phyloP scores from a whole-genome alignment of 2,329 filamentous ascomycete genomes.

The Endothia cerciana region DNA sequence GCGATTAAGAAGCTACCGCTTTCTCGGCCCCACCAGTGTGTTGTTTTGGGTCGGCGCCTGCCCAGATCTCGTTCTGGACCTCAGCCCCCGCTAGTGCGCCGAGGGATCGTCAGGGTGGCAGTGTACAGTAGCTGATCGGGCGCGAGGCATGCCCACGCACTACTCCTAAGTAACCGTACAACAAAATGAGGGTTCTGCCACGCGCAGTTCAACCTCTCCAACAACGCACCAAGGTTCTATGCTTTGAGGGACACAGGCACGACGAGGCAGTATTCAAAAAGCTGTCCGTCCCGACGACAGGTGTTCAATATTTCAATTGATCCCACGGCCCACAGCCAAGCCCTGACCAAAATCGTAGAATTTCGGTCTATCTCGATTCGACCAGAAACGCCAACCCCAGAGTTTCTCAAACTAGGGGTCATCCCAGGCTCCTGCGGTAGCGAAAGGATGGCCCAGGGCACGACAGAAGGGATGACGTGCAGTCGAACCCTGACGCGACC shows the following conservation, averaged over 20 bases:
- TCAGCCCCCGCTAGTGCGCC: background rate
- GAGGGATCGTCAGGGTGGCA: background rate
- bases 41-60: background rate
- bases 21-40: background rate
- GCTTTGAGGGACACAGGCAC: background rate
- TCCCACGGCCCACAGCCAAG: background rate
- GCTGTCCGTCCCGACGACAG: background rate
- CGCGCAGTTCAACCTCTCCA: background rate
- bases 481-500: background rate
- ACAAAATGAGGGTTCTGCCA: background rate
- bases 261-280: background rate
- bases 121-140: background rate
- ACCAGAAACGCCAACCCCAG: background rate
- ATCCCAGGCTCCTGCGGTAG: background rate
- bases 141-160: background rate
- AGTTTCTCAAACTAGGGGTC: background rate
- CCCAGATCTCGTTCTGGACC: background rate
- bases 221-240: background rate
- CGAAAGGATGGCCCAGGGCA: background rate
- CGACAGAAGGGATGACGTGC: background rate
- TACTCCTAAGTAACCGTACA: background rate
- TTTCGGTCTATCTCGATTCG: background rate
- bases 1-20: background rate
- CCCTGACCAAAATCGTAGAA: background rate
- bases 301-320: background rate